Conservation (phyloP, 78 protist genomes). For the Guillardia theta region DNA sequence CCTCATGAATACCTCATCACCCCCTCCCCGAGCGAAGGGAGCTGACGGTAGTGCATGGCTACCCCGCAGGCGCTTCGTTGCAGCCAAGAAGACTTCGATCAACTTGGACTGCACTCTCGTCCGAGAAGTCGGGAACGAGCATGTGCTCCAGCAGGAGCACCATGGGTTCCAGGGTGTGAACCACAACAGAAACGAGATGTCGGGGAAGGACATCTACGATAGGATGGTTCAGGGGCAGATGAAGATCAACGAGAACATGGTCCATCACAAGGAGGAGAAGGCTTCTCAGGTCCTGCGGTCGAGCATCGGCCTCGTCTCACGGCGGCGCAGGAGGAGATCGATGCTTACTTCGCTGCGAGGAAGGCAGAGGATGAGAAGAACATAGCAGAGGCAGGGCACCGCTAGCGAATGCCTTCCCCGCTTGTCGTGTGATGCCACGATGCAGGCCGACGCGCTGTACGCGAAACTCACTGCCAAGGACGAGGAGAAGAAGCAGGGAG, state of each 20-base stretch:
- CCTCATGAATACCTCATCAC: too few relatives aligned
- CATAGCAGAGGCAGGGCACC: neutral
- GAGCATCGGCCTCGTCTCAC: neutral
- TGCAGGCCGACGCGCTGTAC: too few relatives aligned
- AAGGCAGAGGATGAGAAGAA: neutral
- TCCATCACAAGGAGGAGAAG: neutral
- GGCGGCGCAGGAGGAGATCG: neutral
- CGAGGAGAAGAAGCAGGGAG: too few relatives aligned
- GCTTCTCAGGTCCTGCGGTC: neutral
- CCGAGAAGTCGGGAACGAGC: neutral
- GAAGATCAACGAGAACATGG: neutral
- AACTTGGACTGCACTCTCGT: neutral
- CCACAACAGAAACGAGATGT: neutral
- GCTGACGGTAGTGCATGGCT: neutral
- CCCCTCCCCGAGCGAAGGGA: neutral
- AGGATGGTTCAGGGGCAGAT: neutral
- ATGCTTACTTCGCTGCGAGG: neutral
- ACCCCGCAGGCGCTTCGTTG: neutral
- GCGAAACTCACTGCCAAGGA: too few relatives aligned
- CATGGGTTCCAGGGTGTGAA: constrained; percentile 1
- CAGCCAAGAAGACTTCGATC: neutral
- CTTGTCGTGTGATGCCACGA: too few relatives aligned
- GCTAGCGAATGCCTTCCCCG: too few relatives aligned
- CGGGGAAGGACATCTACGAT: neutral
- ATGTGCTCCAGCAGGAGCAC: neutral